Evolutionary conservation across 495 filamentous ascomycete species (phyloP), one percentile per base, ranked within the genome.

Genomic region (Daldinia decipiens): DNA sequence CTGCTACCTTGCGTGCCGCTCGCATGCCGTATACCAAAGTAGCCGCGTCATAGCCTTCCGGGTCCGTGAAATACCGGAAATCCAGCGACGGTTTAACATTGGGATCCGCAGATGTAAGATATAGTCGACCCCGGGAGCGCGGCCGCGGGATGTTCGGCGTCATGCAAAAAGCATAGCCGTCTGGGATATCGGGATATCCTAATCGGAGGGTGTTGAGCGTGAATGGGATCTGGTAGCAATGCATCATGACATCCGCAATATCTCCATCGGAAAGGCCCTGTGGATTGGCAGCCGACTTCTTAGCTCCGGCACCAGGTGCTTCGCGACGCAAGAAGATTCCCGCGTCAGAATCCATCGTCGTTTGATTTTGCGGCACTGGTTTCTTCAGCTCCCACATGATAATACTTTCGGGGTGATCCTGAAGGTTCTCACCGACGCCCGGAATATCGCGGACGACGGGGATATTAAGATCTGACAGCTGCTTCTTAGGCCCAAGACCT

Each of bases 221-320:
- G 79, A 93, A 93, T 34, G 91, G 92, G 62, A 93, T 93, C 78
- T 95, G 92, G 79, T 94, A 94, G 84, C 92, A 94, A 80, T 95
- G 92, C 91, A 94, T 93, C 92, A 94, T 94, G 61, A 95, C 79
- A 73, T 95, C 92, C 62, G 89, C 89, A 39, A 89, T 87, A 47
- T 88, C 86, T 68, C 89, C 89, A 69, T 93, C 91, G 9, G 82
- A 80, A 13, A 82, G 56, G 4, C 71, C 77, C 29, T 76, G 63
- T 7, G 75, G 75, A 26, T 75, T 74, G 11, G 86, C 86, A 9
- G 87, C 87, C 7, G 75, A 76, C 53, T 76, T 76, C 36, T 76
- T 77, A 7, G 73, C 59, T 29, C 75, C 75, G 9, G 90, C 89
- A 58, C 90, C 87, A 27, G 85, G 82, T 21, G 79, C 71, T 73